Evolutionary conservation across 2,329 filamentous ascomycete genomes (phyloP).

Genomic region (Hymenoscyphus salicellus): DNA sequence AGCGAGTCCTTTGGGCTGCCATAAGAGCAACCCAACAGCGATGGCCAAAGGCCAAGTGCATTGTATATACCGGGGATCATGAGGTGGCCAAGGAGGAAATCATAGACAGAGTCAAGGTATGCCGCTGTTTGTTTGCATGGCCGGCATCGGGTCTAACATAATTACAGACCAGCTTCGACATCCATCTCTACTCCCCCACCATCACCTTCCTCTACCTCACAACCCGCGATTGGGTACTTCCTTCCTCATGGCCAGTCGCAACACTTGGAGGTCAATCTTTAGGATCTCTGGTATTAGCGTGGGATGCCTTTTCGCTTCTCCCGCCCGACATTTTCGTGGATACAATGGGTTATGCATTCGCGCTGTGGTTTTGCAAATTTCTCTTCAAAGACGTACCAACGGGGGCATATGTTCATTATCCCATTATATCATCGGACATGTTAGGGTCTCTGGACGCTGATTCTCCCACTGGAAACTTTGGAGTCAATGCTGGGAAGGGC

Average conservation of each 20-base stretch:
- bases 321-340: slow-evolving; percentile 94
- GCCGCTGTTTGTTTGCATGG: slow-evolving; percentile 13
- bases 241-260: slow-evolving; percentile 85
- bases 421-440: slow-evolving; percentile 98
- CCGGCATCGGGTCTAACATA: slow-evolving; percentile 7
- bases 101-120: slow-evolving; percentile 70
- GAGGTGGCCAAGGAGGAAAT: slow-evolving; percentile 79
- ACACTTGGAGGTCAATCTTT: slow-evolving; percentile 92
- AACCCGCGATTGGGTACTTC: slow-evolving; percentile 80
- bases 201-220: slow-evolving; percentile 88
- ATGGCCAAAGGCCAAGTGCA: slow-evolving; percentile 84
- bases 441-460: slow-evolving; percentile 72
- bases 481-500: slow-evolving; percentile 81
- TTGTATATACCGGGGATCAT: slow-evolving; percentile 94
- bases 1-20: slow-evolving; percentile 94
- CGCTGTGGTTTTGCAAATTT: slow-evolving; percentile 75
- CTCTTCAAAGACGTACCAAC: slow-evolving; percentile 80
- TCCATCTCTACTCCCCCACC: slow-evolving; percentile 77
- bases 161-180: slow-evolving; percentile 79
- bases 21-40: slow-evolving; percentile 84
- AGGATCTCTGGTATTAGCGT: slow-evolving; percentile 81
- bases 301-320: slow-evolving; percentile 88
- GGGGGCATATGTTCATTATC: slow-evolving; percentile 94
- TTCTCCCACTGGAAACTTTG: slow-evolving; percentile 57
- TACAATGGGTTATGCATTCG: slow-evolving; percentile 97